Base-by-base conservation (phyloP, 2,329 filamentous ascomycete species). In the Xylariales sp. region DNA sequence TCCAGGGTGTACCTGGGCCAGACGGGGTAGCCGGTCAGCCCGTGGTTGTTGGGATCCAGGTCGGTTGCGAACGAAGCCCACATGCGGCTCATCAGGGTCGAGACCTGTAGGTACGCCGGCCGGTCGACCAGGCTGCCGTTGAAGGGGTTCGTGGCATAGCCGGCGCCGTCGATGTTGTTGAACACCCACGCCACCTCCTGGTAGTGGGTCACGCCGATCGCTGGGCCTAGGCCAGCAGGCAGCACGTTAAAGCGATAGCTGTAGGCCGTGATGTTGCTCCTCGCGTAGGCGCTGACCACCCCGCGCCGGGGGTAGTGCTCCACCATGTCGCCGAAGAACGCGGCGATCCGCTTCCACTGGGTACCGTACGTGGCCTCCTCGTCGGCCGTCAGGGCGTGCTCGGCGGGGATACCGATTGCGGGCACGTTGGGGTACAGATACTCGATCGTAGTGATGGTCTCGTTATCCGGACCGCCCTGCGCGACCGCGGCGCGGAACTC, bases 41-140 rank as follows among this genome's bases (percentile, higher is more conserved):
- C 59, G n/a, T n/a, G n/a, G n/a, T n/a, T n/a, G 36, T 59, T 74
- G 33, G 81, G 78, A 42, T 71, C 65, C 30, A 69, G 66, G 46
- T 72, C 71, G 8, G 66, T 60, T 49, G 76, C 67, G 57, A 74
- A 73, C 49, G 67, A 60, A 38, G 61, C 43, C 59, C 59, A 62
- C 1, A 56, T 51, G 8, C 49, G 44, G 10, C 49, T 53, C 15
- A 62, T 61, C 3, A 43, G 40, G 24, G 42, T 47, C 13, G 59
- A 42, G 13, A 62, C 50, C 3, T 44, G 45, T 19, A 42, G 46
- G 35, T 57, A 60, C 3, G 28, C 28, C 5, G 46, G 41, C n/a
- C n/a, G n/a, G n/a, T n/a, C n/a, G n/a, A n/a, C n/a, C 5, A 48
- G 46, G 21, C 50, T 48, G n/a, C 52, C 52, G 5, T 42, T 55